phyloP scores from a whole-genome alignment of 805 yeast species.

The Starmerella stigmatis region DNA sequence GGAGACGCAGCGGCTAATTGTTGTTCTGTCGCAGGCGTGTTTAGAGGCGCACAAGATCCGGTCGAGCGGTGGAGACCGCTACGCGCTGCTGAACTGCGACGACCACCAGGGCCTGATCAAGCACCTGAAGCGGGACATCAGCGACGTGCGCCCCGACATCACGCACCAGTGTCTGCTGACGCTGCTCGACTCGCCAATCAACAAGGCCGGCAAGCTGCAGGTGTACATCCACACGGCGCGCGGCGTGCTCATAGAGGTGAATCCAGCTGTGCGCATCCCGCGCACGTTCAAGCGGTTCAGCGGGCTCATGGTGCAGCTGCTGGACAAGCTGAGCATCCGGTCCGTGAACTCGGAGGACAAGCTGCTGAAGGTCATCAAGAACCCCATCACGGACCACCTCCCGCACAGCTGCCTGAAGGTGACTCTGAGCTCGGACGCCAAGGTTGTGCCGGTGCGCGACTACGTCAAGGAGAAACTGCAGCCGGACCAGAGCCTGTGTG shows the following conservation, averaged over 20 bases:
- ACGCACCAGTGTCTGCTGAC: slow-evolving; percentile 96
- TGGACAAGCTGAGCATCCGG: slow-evolving; percentile 85
- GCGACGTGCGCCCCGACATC: slow-evolving; percentile 98
- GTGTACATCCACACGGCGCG: slow-evolving; percentile 93
- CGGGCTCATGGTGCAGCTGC: slow-evolving; percentile 92
- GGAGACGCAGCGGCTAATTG: slow-evolving; percentile 73
- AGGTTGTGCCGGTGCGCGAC: slow-evolving; percentile 77
- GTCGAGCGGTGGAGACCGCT: slow-evolving; percentile 80
- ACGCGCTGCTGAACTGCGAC: slow-evolving; percentile 89
- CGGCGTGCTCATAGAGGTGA: slow-evolving; percentile 89
- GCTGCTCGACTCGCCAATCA: slow-evolving; percentile 90
- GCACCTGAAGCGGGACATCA: slow-evolving; percentile 93
- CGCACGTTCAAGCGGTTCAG: slow-evolving; percentile 96
- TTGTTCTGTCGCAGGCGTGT: slow-evolving; percentile 93
- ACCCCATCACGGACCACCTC: slow-evolving; percentile 92
- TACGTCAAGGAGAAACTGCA: slow-evolving; percentile 62
- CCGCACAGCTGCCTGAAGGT: slow-evolving; percentile 93
- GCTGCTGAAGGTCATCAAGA: slow-evolving; percentile 84
- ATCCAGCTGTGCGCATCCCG: slow-evolving; percentile 93
- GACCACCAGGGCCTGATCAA: slow-evolving; percentile 93
- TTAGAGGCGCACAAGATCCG: slow-evolving; percentile 81
- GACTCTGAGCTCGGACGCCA: slow-evolving; percentile 86
- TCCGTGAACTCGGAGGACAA: slow-evolving; percentile 94
- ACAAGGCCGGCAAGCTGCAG: slow-evolving; percentile 93
- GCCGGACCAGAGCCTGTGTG: slow-evolving; percentile 88